phyloP scores from a whole-genome alignment of 768 basidiomycete species.

The Scleroderma bovista region DNA sequence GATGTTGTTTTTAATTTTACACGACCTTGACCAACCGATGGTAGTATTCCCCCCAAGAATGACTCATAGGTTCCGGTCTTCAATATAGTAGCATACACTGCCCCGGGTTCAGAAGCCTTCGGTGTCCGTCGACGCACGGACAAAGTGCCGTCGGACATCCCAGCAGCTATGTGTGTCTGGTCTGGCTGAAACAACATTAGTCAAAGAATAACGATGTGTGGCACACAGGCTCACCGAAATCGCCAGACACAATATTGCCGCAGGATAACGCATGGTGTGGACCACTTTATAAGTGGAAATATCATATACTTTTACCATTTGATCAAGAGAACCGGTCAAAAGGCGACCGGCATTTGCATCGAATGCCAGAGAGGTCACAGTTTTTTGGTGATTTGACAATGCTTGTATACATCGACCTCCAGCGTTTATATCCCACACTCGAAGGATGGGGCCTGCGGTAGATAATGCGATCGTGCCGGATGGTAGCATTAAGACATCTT shows the following conservation, averaged over 20 bases:
- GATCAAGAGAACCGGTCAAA: slow-evolving; percentile 88
- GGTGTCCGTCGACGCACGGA: slow-evolving; percentile 87
- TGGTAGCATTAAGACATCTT: slow-evolving; percentile 90
- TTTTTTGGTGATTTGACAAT: slow-evolving; percentile 97
- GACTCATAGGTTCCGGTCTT: slow-evolving; percentile 61
- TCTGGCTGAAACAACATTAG: slow-evolving; percentile 60
- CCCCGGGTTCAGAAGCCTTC: slow-evolving; percentile 55
- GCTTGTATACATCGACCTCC: slow-evolving; percentile 88
- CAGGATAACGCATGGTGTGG: slow-evolving; percentile 98
- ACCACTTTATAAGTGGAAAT: slow-evolving; percentile 90
- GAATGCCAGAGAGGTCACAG: slow-evolving; percentile 85
- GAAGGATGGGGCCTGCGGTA: slow-evolving; percentile 85
- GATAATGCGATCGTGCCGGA: slow-evolving; percentile 83
- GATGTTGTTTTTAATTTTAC: slow-evolving; percentile 44
- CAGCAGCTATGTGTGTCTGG: slow-evolving; percentile 92
- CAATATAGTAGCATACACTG: slow-evolving; percentile 35
- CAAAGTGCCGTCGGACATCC: slow-evolving; percentile 98
- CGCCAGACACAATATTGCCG: slow-evolving; percentile 83
- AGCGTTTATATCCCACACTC: slow-evolving; percentile 92
- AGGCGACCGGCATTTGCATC: slow-evolving; percentile 71
- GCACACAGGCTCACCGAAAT: slow-evolving; percentile 65
- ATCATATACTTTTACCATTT: slow-evolving; percentile 99
- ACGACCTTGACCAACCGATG: slow-evolving; percentile 50
- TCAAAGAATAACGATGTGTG: neutral
- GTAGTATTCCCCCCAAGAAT: slow-evolving; percentile 52